phyloP scores from a whole-genome alignment of 2,329 filamentous ascomycete species.

The Myriosclerotinia duriaeana region DNA sequence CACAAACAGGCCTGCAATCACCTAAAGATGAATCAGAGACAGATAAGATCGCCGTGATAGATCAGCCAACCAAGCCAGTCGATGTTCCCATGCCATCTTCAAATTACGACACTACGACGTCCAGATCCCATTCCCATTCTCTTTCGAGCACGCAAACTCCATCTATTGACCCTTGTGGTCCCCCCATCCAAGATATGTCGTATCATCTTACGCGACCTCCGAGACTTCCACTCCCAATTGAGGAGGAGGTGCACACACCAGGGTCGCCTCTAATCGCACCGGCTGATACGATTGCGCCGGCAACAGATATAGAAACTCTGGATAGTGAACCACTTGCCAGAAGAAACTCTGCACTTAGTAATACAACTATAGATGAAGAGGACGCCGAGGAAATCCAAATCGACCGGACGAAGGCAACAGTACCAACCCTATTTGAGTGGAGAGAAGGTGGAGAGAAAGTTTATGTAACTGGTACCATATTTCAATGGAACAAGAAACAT shows the following conservation, averaged over 20 bases:
- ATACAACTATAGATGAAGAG: slow-evolving; percentile 73
- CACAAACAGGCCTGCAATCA: slow-evolving; percentile 33
- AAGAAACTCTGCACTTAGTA: slow-evolving; percentile 58
- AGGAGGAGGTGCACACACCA: slow-evolving; percentile 84
- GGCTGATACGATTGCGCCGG: slow-evolving; percentile 52
- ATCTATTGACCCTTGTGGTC: slow-evolving; percentile 56
- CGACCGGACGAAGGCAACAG: slow-evolving; percentile 72
- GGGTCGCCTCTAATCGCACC: slow-evolving; percentile 85
- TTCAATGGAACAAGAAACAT: slow-evolving; percentile 95
- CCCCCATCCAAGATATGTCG: slow-evolving; percentile 50
- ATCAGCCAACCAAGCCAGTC: slow-evolving; percentile 56
- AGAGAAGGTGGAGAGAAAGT: slow-evolving; percentile 74
- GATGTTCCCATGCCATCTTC: slow-evolving; percentile 46
- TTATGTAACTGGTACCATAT: slow-evolving; percentile 96
- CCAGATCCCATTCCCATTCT: slow-evolving; percentile 36
- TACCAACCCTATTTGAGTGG: slow-evolving; percentile 88
- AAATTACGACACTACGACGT: slow-evolving; percentile 34
- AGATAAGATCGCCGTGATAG: slow-evolving; percentile 41
- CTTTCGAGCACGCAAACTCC: slow-evolving; percentile 14
- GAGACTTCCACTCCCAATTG: slow-evolving; percentile 86
- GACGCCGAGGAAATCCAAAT: slow-evolving; percentile 75
- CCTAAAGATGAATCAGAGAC: slow-evolving; percentile 34
- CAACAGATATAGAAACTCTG: slow-evolving; percentile 45
- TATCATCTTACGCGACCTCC: slow-evolving; percentile 72
- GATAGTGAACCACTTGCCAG: slow-evolving; percentile 51